Base-by-base conservation (phyloP, 2,329 filamentous ascomycete genomes). In the Volutella citrinella region DNA sequence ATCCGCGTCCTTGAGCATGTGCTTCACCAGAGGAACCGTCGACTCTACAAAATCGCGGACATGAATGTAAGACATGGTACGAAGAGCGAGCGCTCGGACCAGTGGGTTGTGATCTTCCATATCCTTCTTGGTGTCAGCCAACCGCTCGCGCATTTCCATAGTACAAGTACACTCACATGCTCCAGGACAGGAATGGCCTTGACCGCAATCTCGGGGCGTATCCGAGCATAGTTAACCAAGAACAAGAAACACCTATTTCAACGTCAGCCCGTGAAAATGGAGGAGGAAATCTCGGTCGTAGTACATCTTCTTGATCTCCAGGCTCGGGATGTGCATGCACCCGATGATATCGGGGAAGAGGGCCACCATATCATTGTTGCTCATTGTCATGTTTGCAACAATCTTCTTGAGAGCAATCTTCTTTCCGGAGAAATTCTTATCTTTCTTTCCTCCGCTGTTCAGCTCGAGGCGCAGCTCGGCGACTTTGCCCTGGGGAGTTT, bases 301-400 rank as follows among this genome's bases (percentile, higher is more conserved):
- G 50, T 70, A 96, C 93, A 98, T 98, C 75, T 98, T 98, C 78
- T 98, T 98, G 67, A 98, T 96, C 66, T 98, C 93, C 61, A 98
- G 69, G 54, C 86, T 95, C 32, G 83, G 84, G 43, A 98, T 87
- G 52, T 87, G 81, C 93, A 98, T 98, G 72, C 91, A 97, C 44
- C 74, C 82, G 51, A 98, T 87, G 40, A 98, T 85, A 59, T 98
- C 93, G 13, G 91, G 89, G 53, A 98, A 98, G 32, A 98, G 72
- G 23, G 88, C 89, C 35, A 97, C 85, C 93, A 98, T 98, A 64
- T 98, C 93, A 59, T 97, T 98, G 69, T 98, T 98, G 78, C 91
- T 97, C 93, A 98, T 98, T 47, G 93, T 98, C 93, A 98, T 98
- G 62, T 98, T 98, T 61, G 93, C 93, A 53, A 98, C 93, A 51